These are phyloP conservation scores for Cladophialophora psammophila DNA, from an alignment of 2,329 filamentous ascomycete genomes.

Conservation along the genomic window DNA sequence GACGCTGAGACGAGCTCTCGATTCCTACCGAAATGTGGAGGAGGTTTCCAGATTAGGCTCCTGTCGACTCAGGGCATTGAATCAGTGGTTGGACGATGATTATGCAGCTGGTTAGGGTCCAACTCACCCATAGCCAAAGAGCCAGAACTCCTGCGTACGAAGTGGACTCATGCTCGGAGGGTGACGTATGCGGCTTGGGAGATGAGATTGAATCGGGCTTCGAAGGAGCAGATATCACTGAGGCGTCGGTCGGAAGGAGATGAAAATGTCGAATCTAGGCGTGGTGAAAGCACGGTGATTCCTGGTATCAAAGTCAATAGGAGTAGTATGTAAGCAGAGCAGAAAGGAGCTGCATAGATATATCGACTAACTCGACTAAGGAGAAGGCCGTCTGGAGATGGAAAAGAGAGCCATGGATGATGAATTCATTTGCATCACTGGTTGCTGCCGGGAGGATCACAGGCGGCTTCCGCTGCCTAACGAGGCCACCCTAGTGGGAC, in stretches of 20 bases:
- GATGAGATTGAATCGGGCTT: background rate
- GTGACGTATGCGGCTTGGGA: constrained; percentile 5
- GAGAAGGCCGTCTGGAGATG: constrained; percentile 18
- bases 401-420: constrained; percentile 9
- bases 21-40: constrained; percentile 83
- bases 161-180: constrained; percentile 19
- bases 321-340: constrained; percentile 8
- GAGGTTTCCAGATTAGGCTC: constrained; percentile 97
- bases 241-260: background rate
- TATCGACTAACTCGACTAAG: constrained; percentile 17
- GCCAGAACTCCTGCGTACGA: constrained; percentile 77
- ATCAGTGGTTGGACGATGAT: constrained; percentile 23
- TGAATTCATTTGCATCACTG: constrained; percentile 18
- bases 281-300: background rate
- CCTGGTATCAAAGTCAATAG: background rate
- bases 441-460: constrained; percentile 19
- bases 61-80: constrained; percentile 53
- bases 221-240: background rate
- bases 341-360: constrained; percentile 11
- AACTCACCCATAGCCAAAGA: constrained; percentile 91
- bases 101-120: background rate
- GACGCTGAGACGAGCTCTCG: background rate
- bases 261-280: background rate
- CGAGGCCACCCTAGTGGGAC: constrained; percentile 18
- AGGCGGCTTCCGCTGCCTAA: constrained; percentile 20